phyloP scores from a whole-genome alignment of 306 rosid species.

The Ceratonia siliqua region DNA sequence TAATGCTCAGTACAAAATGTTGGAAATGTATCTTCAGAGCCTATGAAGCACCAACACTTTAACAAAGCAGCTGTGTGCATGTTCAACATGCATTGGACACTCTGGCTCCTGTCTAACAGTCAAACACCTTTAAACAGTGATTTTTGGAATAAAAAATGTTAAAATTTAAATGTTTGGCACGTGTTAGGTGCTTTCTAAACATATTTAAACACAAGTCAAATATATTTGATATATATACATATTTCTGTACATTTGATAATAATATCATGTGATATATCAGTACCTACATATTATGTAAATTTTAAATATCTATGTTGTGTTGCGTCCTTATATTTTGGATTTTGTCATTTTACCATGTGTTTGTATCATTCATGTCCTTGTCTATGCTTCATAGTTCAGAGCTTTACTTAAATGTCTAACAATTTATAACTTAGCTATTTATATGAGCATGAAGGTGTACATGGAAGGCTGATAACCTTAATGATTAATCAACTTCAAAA shows the following conservation, averaged over 20 bases:
- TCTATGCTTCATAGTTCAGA: constrained; percentile 8
- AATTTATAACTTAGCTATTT: constrained; percentile 20
- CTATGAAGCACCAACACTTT: not conserved
- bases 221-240: not conserved
- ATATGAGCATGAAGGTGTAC: not conserved
- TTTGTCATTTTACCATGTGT: not conserved
- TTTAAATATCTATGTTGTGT: not conserved
- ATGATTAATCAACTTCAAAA: constrained; percentile 17
- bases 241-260: not conserved
- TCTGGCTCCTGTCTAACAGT: not conserved
- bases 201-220: not conserved
- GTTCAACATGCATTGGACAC: not conserved
- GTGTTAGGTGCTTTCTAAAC: not conserved
- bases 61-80: not conserved
- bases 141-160: not conserved
- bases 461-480: constrained; percentile 12
- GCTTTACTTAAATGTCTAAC: not conserved
- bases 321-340: not conserved
- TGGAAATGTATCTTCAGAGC: not conserved
- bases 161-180: not conserved
- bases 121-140: not conserved
- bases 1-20: not conserved
- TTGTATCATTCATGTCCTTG: not conserved
- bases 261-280: not conserved
- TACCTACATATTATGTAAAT: not conserved